phyloP scores from a whole-genome alignment of 805 yeast species.

The Starmerella roubikii region DNA sequence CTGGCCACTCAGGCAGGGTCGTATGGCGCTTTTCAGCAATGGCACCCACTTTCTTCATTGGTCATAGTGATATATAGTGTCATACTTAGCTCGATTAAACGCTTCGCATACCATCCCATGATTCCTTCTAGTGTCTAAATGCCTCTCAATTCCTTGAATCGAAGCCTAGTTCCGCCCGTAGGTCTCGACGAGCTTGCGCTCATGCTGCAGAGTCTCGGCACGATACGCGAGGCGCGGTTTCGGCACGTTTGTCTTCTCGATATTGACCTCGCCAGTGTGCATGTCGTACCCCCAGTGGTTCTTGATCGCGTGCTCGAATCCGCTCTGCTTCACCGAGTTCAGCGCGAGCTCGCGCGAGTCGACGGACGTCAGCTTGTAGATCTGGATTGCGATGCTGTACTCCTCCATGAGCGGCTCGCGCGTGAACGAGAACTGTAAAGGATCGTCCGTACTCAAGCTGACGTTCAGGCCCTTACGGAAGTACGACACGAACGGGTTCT shows the following conservation, averaged over 20 bases:
- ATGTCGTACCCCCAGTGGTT: slow-evolving; percentile 78
- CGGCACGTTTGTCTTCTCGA: slow-evolving; percentile 92
- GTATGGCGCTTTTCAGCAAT: no score
- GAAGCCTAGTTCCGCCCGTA: slow-evolving; percentile 21
- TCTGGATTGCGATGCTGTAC: slow-evolving; percentile 96
- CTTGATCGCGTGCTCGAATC: slow-evolving; percentile 78
- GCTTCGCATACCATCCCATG: no score
- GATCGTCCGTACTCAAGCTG: slow-evolving; percentile 92
- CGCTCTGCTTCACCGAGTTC: slow-evolving; percentile 86
- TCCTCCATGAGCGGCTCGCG: slow-evolving; percentile 96
- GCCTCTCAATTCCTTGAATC: no score
- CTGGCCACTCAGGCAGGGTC: no score
- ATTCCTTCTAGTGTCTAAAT: no score
- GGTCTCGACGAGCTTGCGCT: slow-evolving; percentile 32
- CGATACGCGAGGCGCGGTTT: slow-evolving; percentile 74
- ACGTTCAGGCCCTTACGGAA: slow-evolving; percentile 91
- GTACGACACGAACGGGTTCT: slow-evolving; percentile 85
- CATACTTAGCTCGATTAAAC: no score
- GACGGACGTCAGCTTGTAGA: slow-evolving; percentile 82
- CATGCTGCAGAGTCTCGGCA: slow-evolving; percentile 67
- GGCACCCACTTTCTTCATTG: no score
- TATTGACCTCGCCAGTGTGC: slow-evolving; percentile 50
- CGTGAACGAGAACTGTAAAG: slow-evolving; percentile 91
- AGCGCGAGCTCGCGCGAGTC: slow-evolving; percentile 96
- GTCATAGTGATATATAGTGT: no score